Base-by-base conservation (phyloP, 2,329 filamentous ascomycete species). In the Colletotrichum sp. region DNA sequence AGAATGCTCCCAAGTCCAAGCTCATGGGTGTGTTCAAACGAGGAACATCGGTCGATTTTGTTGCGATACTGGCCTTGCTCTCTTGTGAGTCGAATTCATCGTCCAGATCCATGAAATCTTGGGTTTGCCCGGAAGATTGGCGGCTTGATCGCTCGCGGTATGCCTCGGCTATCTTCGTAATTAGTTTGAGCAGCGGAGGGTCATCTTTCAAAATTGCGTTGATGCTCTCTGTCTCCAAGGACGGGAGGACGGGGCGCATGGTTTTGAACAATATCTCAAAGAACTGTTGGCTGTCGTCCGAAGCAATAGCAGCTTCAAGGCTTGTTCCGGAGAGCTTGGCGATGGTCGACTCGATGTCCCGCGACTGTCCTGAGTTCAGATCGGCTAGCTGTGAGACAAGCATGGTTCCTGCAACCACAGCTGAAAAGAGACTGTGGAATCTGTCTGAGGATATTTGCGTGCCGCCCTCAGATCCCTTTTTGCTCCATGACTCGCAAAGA, bases 71-170 rank as follows among this genome's bases (percentile, higher is more conserved):
- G 31, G 80, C 83, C 29, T 86, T 86, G 75, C 88, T 91, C 66
- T 85, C 85, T 76, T 93, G 90, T 0, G 91, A 91, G 54, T 90
- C 89, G 69, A 93, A 91, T 3, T 90, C 89, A 15, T 90, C 87
- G 77, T 95, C 93, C 7, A 95, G 78, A 69, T 94, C 92, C 91
- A 94, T 93, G 8, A 87, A 79, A 76, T 93, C 90, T 4, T 84
- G 76, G 12, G 86, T 83, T 6, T 85, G 78, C 11, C 77, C 76
- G 2, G 81, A 82, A 1, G 80, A 80, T 63, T 84, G 83, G 31
- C 81, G 81, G 8, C 75, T 67, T 11, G 79, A 74, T 62, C 80
- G 81, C 18, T 84, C 81, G 59, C 78, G 80, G 59, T 84, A 77
- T 36, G 77, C 77, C 27, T 73, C 76, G 4, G 81, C 87, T 3